Base-by-base conservation (phyloP, 2,329 filamentous ascomycete genomes). In the Pyricularia grisea region DNA sequence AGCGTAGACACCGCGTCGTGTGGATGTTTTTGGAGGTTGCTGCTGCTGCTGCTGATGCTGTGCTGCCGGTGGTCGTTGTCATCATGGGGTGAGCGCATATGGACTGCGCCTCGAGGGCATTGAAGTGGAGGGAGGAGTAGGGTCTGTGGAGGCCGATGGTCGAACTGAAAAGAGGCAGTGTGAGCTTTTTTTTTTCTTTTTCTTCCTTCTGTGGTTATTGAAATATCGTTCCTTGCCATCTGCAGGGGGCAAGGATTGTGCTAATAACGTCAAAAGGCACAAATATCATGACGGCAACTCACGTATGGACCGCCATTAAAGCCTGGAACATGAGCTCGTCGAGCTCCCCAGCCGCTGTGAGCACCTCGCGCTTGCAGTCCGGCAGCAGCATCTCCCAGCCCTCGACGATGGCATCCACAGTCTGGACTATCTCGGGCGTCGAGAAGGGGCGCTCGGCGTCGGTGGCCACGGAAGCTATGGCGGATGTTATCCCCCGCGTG, bases 321-420 rank as follows among this genome's bases (percentile, higher is more conserved):
- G 75, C 75, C 55, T 76, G 74, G 17, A 75, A 75, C 71, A 76
- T 71, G 23, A 77, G 74, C 71, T 76, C 75, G 68, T 76, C 75
- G 25, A 77, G 71, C 5, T 75, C 71, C 1, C 76, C 77, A 5
- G 68, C 69, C 27, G 72, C 71, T 0, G 68, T 73, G 75, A 81
- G 77, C 42, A 80, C 72, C 14, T 76, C 72, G 67, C 71, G 75
- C 67, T 74, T 74, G 3, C 72, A 68, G 28, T 77, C 72, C 0
- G 80, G 80, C 3, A 82, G 71, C 10, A 81, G 70, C 28, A 80
- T 74, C 1, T 76, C 66, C 80, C 79, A 82, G 9, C 74, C 80
- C 30, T 81, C 76, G 3, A 81, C 71, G 20, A 74, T 74, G 6
- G 77, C 75, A 71, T 81, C 80, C 0, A 75, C 75, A 1, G 72